A percentile compares a stretch with the other conserved stretches of the same genome.
Evolutionary conservation across 495 filamentous ascomycete species (phyloP).

Genomic region (Geoglossum glabrum): DNA sequence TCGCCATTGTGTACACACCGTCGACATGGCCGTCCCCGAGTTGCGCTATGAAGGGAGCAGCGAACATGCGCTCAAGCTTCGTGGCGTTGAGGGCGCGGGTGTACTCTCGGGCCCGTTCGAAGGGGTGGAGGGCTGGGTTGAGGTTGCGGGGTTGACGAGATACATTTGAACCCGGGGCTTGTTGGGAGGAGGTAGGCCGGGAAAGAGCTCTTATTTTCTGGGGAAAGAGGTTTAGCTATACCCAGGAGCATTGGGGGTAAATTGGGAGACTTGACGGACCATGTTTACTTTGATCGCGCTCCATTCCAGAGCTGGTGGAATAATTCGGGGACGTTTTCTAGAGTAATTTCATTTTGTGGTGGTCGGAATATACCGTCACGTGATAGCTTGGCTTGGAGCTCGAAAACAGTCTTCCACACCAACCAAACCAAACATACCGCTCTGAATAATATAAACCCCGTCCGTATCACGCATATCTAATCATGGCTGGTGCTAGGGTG

Average conservation of each 20-base stretch:
- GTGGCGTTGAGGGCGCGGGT: slow-evolving; percentile 74
- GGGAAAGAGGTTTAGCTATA: not conserved
- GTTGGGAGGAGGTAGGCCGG: slow-evolving; percentile 2
- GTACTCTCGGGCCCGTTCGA: slow-evolving; percentile 87
- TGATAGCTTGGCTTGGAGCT: not conserved
- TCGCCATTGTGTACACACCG: slow-evolving; percentile 40
- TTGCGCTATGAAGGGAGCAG: slow-evolving; percentile 74
- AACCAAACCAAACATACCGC: no score
- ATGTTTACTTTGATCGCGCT: not conserved
- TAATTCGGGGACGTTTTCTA: not conserved
- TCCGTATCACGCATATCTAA: not conserved
- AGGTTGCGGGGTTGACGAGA: slow-evolving; percentile 54
- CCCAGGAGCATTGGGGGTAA: not conserved
- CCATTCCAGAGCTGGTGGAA: not conserved
- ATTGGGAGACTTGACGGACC: not conserved
- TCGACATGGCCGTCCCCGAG: slow-evolving; percentile 86
- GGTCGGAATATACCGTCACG: not conserved
- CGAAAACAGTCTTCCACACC: not conserved
- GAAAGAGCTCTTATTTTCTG: slow-evolving; percentile 9
- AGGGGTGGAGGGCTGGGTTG: slow-evolving; percentile 83
- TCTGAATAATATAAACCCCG: not conserved
- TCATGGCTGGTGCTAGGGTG: slow-evolving; percentile 17
- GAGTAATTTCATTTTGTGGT: not conserved
- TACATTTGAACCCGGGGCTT: slow-evolving; percentile 6
- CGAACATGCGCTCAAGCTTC: slow-evolving; percentile 91